Evolutionary conservation across 140 eudicot species (phyloP).

Genomic region (Flaveria floridana): DNA sequence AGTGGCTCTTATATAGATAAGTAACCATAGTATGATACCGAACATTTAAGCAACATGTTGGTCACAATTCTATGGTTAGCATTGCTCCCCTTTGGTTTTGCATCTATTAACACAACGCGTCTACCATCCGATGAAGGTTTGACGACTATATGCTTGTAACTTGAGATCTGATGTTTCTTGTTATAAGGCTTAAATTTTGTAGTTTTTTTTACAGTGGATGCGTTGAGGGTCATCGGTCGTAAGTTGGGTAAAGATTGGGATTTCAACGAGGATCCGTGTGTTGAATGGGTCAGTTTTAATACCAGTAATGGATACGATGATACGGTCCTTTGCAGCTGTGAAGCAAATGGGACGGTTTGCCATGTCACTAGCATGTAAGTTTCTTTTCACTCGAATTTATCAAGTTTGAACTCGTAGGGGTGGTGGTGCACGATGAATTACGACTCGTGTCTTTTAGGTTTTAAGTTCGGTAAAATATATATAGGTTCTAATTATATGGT

Average conservation of each 20-base stretch:
- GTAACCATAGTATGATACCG: not conserved
- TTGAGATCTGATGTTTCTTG: not conserved
- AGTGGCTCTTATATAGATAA: not conserved
- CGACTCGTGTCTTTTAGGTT: not conserved
- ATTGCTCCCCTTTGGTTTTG: constrained; percentile 27
- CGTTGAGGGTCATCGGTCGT: constrained; percentile 32
- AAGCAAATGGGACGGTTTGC: constrained; percentile 2
- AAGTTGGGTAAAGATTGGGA: constrained; percentile 32
- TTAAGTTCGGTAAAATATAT: not conserved
- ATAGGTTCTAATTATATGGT: no score
- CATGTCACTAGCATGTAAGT: constrained; percentile 23
- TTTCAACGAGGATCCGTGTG: constrained; percentile 16
- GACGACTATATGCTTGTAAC: not conserved
- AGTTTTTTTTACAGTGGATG: constrained; percentile 4
- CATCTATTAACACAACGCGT: constrained; percentile 3
- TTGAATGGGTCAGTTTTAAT: not conserved
- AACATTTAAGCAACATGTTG: constrained; percentile 11
- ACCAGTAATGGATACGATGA: not conserved
- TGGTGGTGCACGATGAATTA: no score
- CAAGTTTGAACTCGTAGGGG: not conserved
- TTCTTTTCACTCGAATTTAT: not conserved
- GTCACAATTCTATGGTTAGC: constrained; percentile 7
- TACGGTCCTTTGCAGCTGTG: constrained; percentile 4
- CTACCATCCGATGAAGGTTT: constrained; percentile 30
- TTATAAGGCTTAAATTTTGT: not conserved